These are phyloP conservation scores for Trypanosoma grayi DNA, from an alignment of 208 protist genomes.

Conservation along the genomic window DNA sequence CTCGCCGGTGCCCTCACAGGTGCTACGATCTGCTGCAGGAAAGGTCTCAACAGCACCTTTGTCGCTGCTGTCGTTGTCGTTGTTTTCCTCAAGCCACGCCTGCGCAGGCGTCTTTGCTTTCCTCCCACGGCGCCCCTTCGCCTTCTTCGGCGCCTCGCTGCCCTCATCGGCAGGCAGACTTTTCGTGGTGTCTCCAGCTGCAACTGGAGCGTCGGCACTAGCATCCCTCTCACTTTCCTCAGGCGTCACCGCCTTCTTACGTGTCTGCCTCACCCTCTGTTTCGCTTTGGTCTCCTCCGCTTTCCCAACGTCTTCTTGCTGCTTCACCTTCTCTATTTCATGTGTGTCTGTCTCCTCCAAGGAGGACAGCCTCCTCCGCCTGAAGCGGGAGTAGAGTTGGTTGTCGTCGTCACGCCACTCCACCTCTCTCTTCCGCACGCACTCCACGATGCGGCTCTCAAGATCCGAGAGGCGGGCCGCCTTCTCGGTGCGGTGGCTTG, in stretches of 20 bases:
- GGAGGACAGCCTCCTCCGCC: constrained; percentile 6
- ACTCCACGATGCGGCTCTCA: constrained; percentile 42
- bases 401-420: constrained; percentile 25
- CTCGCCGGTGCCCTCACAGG: too few species aligned
- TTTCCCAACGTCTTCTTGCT: not conserved
- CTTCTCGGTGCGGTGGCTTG: constrained; percentile 51
- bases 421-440: constrained; percentile 31
- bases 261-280: not conserved
- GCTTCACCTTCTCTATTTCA: not conserved
- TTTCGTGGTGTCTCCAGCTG: too few species aligned
- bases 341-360: not conserved
- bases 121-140: not conserved
- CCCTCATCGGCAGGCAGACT: too few species aligned
- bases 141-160: not conserved
- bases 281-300: not conserved
- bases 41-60: too few species aligned
- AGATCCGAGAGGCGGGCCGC: constrained; percentile 38
- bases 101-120: not conserved
- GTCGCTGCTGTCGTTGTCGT: too few species aligned
- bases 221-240: not conserved
- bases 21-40: too few species aligned
- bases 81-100: not conserved
- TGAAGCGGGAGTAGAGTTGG: constrained; percentile 21
- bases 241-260: not conserved
- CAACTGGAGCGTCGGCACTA: not conserved